Conservation (phyloP, 306 rosid genomes). For the Cicer yamashitae region DNA sequence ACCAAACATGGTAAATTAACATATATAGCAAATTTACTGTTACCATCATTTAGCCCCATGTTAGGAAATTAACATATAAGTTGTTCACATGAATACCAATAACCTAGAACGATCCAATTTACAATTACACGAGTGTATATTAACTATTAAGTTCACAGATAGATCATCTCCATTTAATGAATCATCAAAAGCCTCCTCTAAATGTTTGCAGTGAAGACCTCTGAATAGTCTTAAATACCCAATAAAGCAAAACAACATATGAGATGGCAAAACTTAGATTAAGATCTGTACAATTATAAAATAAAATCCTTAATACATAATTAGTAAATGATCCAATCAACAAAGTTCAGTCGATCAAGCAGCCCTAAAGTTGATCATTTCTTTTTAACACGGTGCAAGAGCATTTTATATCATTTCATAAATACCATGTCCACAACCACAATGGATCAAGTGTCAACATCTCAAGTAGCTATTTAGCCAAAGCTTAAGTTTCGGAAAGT, state of each 20-base stretch:
- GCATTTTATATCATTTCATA: not conserved
- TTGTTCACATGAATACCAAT: not conserved
- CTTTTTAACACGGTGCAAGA: not conserved
- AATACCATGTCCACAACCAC: constrained; percentile 5
- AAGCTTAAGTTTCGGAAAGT: not conserved
- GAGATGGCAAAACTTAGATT: not conserved
- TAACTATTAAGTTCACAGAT: not conserved
- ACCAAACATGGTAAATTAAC: constrained; percentile 4
- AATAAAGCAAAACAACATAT: constrained; percentile 2
- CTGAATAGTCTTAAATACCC: not conserved
- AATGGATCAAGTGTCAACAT: not conserved
- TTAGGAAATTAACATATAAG: constrained; percentile 4
- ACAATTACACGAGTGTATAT: not conserved
- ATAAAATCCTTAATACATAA: not conserved
- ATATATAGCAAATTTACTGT: not conserved
- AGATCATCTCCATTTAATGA: not conserved
- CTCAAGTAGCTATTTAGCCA: not conserved
- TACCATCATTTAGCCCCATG: not conserved
- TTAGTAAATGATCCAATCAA: not conserved
- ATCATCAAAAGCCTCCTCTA: not conserved
- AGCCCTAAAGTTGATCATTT: not conserved
- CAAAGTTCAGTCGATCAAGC: not conserved
- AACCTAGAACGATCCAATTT: not conserved
- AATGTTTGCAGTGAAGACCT: not conserved
- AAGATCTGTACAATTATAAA: not conserved